phyloP scores from a whole-genome alignment of 768 basidiomycete species.

The Gyrodon lividus region DNA sequence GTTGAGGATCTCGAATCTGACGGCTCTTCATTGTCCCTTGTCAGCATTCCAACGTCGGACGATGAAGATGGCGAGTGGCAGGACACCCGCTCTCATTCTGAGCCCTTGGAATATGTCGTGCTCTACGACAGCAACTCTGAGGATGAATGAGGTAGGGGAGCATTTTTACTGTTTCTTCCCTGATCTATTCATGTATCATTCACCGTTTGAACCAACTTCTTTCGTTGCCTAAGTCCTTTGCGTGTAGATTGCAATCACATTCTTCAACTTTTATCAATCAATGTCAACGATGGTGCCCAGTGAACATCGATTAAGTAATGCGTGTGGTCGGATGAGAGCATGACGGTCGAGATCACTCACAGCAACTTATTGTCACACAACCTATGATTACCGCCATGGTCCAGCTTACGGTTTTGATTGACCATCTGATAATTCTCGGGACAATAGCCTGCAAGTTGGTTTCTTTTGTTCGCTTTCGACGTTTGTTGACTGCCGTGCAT shows the following conservation, averaged over 20 bases:
- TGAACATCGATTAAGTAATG: too few relatives aligned
- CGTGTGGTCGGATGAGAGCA: too few relatives aligned
- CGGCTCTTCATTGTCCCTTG: constrained; percentile 52
- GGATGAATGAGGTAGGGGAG: constrained; percentile 36
- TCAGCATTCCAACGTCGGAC: constrained; percentile 59
- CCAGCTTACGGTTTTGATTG: neutral
- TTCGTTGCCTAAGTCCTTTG: neutral
- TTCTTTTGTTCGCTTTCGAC: neutral
- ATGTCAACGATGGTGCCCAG: too few relatives aligned
- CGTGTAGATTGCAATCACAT: neutral
- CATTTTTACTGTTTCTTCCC: neutral
- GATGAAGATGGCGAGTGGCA: constrained; percentile 58
- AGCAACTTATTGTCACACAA: neutral
- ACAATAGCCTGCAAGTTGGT: neutral
- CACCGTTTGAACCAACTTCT: neutral
- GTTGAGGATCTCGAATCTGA: constrained; percentile 37
- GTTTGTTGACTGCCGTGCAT: neutral
- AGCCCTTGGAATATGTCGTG: constrained; percentile 62
- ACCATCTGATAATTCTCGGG: neutral
- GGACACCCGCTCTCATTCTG: constrained; percentile 48
- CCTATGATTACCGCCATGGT: neutral
- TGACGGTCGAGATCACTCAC: too few relatives aligned
- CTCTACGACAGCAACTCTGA: constrained; percentile 67
- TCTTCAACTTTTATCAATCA: too few relatives aligned
- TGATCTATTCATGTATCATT: constrained; percentile 10